Evolutionary conservation across 1,284 basidiomycete genomes (phyloP), one percentile per base, ranked within the genome.

Genomic region (Ganoderma meredithae): DNA sequence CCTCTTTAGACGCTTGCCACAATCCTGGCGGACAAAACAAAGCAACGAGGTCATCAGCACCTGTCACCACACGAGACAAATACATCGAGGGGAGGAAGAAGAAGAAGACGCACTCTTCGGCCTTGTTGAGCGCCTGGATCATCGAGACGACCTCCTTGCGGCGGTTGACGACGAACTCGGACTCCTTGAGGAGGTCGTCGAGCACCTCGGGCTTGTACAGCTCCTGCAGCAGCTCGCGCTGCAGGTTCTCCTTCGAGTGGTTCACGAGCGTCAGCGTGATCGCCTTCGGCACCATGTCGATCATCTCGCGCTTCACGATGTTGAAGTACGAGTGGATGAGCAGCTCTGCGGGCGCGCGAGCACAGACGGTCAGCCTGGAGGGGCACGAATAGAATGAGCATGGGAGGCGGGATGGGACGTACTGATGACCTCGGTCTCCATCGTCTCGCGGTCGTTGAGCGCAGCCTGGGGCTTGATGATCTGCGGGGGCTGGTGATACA

Each of bases 341-440:
- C 56, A 96, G 85, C 80, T 96, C 95, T 96, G 76, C 22, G 12
- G 65, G 43, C 65, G 27, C 61, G 47, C 17, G 61, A 10, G 13
- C n/a, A 49, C 9, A 36, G 36, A 9, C 36, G 36, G 36, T 36
- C n/a, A n/a, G n/a, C n/a, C n/a, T n/a, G n/a, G n/a, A n/a, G n/a
- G n/a, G n/a, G n/a, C n/a, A n/a, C n/a, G n/a, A n/a, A n/a, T n/a
- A n/a, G n/a, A n/a, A n/a, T n/a, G n/a, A n/a, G n/a, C n/a, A n/a
- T n/a, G n/a, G n/a, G n/a, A n/a, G n/a, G n/a, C n/a, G n/a, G n/a
- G n/a, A n/a, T n/a, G n/a, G n/a, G n/a, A n/a, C 95, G 82, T 80
- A 96, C 95, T 99, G 89, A 99, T 99, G 70, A 99, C 97, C 78
- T 99, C 98, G 5, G 97, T 99, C 83, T 99, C 98, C 91, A 99